Conservation (phyloP, 164 flowering plant species). For the Liriodendron chinense region DNA sequence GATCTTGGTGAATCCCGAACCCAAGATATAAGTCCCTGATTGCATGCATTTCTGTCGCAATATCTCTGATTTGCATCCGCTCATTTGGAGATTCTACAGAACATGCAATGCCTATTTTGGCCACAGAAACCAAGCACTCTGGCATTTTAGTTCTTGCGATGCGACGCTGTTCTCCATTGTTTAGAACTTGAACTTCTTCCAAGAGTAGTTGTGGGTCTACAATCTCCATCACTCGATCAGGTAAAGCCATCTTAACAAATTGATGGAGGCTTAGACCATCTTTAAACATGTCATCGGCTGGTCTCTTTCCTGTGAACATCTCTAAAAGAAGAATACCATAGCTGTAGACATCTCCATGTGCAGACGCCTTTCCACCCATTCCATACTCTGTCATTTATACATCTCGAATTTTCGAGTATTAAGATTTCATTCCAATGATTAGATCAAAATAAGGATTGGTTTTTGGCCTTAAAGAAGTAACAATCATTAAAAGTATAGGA, state of each 20-base stretch:
- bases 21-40: not conserved
- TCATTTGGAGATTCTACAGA: not conserved
- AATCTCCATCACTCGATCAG: constrained; percentile 7
- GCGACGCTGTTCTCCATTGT: not conserved
- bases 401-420: too few species aligned
- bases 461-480: too few species aligned
- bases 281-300: constrained; percentile 19
- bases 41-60: not conserved
- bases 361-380: constrained; percentile 14
- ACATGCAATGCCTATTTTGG: not conserved
- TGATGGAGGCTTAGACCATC: constrained; percentile 17
- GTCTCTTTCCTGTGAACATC: constrained; percentile 28
- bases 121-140: not conserved
- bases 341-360: constrained; percentile 27
- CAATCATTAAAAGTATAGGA: too few species aligned
- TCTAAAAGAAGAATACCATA: constrained; percentile 31
- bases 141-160: not conserved
- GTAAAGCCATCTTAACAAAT: constrained; percentile 15
- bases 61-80: not conserved
- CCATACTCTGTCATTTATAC: constrained; percentile 27
- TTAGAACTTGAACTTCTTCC: not conserved
- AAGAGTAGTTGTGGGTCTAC: not conserved
- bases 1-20: not conserved
- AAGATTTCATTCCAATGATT: too few species aligned
- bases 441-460: too few species aligned